Evolutionary conservation across 768 basidiomycete genomes (phyloP).

Genomic region (Pilatotrama ljubarskyi): DNA sequence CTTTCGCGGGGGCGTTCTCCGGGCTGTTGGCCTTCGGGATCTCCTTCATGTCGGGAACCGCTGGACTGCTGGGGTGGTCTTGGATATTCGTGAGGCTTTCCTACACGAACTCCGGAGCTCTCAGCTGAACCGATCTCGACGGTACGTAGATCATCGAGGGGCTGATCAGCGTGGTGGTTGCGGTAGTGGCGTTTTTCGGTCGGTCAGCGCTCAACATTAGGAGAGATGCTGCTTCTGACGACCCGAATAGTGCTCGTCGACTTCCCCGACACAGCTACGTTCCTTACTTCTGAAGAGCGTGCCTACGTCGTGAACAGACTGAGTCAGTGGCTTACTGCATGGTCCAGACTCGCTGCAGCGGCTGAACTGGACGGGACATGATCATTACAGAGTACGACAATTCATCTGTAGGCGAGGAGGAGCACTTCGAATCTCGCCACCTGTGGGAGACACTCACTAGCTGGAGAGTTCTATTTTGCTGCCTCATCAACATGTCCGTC

Average conservation of each 20-base stretch:
- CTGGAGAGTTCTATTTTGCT: conserved; percentile 39
- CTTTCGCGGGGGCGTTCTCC: conserved; percentile 29
- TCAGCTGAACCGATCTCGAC: not conserved
- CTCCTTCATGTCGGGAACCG: conserved; percentile 35
- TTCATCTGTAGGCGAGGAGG: conserved; percentile 59
- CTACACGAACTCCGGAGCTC: no score
- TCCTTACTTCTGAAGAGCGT: conserved; percentile 63
- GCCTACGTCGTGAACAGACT: conserved; percentile 40
- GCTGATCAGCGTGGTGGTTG: conserved; percentile 55
- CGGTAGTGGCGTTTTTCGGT: conserved; percentile 36
- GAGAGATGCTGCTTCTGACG: not conserved
- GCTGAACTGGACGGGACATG: not conserved
- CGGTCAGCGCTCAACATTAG: not conserved
- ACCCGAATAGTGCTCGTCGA: conserved; percentile 56
- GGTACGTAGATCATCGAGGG: conserved; percentile 59
- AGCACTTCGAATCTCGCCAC: conserved; percentile 55
- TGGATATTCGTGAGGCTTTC: conserved; percentile 34
- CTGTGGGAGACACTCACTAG: conserved; percentile 53
- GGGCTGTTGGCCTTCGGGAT: conserved; percentile 38
- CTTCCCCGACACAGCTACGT: conserved; percentile 56
- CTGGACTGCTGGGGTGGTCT: conserved; percentile 33
- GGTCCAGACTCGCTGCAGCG: no score
- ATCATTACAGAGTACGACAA: conserved; percentile 48
- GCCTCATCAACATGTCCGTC: conserved; percentile 1
- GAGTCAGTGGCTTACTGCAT: not conserved